phyloP scores from a whole-genome alignment of 345 rosid species.

The Lenwebbia sp. region DNA sequence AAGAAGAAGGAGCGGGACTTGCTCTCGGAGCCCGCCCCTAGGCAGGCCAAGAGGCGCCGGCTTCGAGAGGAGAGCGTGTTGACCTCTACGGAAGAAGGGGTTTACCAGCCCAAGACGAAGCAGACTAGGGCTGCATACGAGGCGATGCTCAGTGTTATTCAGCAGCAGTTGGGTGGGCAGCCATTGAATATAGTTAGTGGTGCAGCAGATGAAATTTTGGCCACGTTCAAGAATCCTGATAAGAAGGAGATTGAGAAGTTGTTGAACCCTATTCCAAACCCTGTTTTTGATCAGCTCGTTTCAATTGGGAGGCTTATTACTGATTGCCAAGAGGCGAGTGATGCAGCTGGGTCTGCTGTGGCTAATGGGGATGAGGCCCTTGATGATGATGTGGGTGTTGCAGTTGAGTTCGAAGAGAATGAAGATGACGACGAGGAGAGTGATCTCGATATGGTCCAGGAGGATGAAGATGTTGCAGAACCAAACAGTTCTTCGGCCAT shows the following conservation, averaged over 20 bases:
- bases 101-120: constrained; percentile 88
- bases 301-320: constrained; percentile 67
- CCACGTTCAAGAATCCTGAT: constrained; percentile 42
- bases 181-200: constrained; percentile 71
- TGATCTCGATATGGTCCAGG: constrained; percentile 77
- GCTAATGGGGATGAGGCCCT: constrained; percentile 67
- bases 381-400: constrained; percentile 82
- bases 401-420: constrained; percentile 85
- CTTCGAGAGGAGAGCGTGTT: constrained; percentile 77
- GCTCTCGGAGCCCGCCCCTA: constrained; percentile 24
- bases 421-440: constrained; percentile 90
- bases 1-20: constrained; percentile 82
- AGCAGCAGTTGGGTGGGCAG: constrained; percentile 85
- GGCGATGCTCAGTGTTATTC: constrained; percentile 76
- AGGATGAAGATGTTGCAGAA: constrained; percentile 59
- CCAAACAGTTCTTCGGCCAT: constrained; percentile 47
- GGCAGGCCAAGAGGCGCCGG: constrained; percentile 68
- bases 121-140: constrained; percentile 88
- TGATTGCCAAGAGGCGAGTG: too few relatives aligned
- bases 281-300: constrained; percentile 66
- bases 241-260: constrained; percentile 88
- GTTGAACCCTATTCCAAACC: constrained; percentile 33
- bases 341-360: too few relatives aligned
- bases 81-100: constrained; percentile 69
- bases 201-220: constrained; percentile 87